phyloP scores from a whole-genome alignment of 495 filamentous ascomycete species.

The Cetradonia linearis region DNA sequence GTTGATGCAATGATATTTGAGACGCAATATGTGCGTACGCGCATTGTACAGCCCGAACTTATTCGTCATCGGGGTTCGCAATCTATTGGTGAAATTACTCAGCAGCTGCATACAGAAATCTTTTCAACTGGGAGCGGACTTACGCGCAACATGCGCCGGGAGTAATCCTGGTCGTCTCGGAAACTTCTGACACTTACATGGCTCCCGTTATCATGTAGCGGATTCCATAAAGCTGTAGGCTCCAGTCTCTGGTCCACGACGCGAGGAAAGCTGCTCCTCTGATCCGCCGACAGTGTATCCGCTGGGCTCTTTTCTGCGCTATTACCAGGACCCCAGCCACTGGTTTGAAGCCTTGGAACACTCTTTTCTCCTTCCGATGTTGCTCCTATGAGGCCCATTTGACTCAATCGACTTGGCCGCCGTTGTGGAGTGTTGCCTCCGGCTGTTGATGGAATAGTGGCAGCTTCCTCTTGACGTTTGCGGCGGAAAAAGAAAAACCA shows the following conservation, averaged over 20 bases:
- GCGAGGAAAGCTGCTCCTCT: constrained; percentile 26
- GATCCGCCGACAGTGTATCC: constrained; percentile 19
- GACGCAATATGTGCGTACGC: background rate
- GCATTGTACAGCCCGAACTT: background rate
- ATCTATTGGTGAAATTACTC: constrained; percentile 29
- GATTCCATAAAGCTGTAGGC: constrained; percentile 31
- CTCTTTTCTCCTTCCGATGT: constrained; percentile 24
- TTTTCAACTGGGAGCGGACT: constrained; percentile 21
- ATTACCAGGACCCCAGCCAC: constrained; percentile 23
- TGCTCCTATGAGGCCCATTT: constrained; percentile 35
- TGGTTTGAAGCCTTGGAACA: constrained; percentile 25
- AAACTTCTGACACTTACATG: constrained; percentile 43
- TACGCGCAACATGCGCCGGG: constrained; percentile 46
- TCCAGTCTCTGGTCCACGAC: constrained; percentile 36
- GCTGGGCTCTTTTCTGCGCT: constrained; percentile 24
- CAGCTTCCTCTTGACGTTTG: constrained; percentile 26
- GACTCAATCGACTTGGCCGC: constrained; percentile 38
- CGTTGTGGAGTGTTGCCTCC: constrained; percentile 27
- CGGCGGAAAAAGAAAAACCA: constrained; percentile 38
- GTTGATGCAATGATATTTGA: background rate
- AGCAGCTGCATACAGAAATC: constrained; percentile 1
- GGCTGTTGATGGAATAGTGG: constrained; percentile 28
- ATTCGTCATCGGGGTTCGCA: constrained; percentile 43
- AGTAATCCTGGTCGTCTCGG: constrained; percentile 49
- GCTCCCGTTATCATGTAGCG: constrained; percentile 37